Evolutionary conservation across 2,329 filamentous ascomycete species (phyloP), one percentile per base, ranked within the genome.

Genomic region (Myotisia sp.): DNA sequence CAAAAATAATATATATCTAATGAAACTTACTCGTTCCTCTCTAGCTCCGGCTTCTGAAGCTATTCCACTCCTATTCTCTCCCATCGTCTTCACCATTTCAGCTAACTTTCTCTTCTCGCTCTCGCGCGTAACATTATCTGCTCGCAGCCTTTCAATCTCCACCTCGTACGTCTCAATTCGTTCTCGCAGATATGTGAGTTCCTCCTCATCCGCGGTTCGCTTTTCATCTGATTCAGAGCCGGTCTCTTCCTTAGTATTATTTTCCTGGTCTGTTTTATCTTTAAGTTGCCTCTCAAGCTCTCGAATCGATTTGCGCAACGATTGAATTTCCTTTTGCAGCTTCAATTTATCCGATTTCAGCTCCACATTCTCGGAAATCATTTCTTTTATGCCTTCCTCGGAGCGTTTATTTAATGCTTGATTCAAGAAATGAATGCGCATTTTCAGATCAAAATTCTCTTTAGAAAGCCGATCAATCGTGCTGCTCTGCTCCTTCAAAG

Each of bases 281-380:
- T 72, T 69, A 8, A 86, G 58, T 47, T 79, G 78, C 51, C 81
- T 83, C 58, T 95, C 86, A 29, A 95, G 60, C 47, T 94, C 85
- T 48, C 86, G 82, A 38, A 92, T 70, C 44, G 80, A 77, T 41
- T 79, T 76, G 14, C 84, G 76, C 37, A 95, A 58, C 13, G 76
- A 68, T 54, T 92, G 90, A 52, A 84, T 90, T 49, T 98, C 90
- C 43, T 92, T 83, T 55, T 92, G 84, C 38, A 90, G 69, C 22
- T 90, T 82, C 3, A 87, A 76, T 28, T 94, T 72, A 40, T 82
- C 83, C 0, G 87, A 93, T 57, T 92, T 90, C 31, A 95, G 70
- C 53, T 94, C 85, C 3, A 95, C 87, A 48, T 94, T 98, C 57
- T 94, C 87, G 28, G 84, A 85, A 47, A 95, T 92, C 78, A 94